Evolutionary conservation across 306 rosid species (phyloP).

Genomic region (Pyrus communis): DNA sequence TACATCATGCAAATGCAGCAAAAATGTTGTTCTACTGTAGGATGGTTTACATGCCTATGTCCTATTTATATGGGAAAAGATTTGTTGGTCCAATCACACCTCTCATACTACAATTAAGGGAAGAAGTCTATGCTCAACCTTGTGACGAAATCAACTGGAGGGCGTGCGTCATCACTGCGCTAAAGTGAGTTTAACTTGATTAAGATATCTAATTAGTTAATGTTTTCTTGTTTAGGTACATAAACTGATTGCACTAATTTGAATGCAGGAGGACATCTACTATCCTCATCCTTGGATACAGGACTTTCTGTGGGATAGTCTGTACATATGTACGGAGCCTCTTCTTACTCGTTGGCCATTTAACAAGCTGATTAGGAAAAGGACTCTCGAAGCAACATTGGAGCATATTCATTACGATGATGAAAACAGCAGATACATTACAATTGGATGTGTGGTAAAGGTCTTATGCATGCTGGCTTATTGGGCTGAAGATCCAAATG

Average conservation of each 20-base stretch:
- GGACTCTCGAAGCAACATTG: too few species aligned
- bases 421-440: conserved; percentile 54
- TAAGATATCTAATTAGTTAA: neutral
- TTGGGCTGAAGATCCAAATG: conserved; percentile 32
- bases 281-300: conserved; percentile 57
- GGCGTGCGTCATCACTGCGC: conserved; percentile 50
- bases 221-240: too few species aligned
- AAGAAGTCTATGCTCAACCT: conserved; percentile 42
- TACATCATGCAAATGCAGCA: conserved; percentile 24
- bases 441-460: conserved; percentile 60
- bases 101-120: conserved; percentile 47
- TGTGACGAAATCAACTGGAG: conserved; percentile 45
- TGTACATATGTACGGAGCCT: conserved; percentile 49
- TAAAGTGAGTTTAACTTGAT: conserved; percentile 13
- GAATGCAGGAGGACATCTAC: conserved; percentile 52
- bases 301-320: conserved; percentile 59
- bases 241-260: neutral
- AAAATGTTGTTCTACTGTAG: conserved; percentile 77
- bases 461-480: conserved; percentile 14
- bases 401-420: conserved; percentile 29
- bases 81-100: conserved; percentile 68
- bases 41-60: conserved; percentile 66
- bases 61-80: conserved; percentile 58
- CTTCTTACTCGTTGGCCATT: conserved; percentile 15
- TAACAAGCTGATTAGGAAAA: too few species aligned